These are phyloP conservation scores for Tribonema minus DNA, from an alignment of 108 stramenopile genomes.

Conservation along the genomic window DNA sequence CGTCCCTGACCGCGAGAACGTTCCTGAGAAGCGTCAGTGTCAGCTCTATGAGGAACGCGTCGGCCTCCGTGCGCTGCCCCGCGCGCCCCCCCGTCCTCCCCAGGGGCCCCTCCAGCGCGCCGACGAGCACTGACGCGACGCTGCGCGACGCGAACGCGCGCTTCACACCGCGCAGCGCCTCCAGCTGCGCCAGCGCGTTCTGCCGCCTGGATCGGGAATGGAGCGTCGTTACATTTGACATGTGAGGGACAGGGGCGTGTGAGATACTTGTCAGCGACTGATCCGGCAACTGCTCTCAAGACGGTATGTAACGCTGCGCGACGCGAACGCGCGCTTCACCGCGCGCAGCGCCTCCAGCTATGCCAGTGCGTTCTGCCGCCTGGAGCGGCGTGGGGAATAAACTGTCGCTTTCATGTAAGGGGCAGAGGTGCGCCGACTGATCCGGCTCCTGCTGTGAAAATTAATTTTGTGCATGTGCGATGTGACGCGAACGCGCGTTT, in stretches of 20 bases:
- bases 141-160: conserved; percentile 35
- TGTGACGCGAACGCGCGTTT: conserved; percentile 40
- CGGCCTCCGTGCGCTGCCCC: conserved; percentile 31
- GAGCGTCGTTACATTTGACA: no score
- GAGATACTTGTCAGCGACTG: no score
- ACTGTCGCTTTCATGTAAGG: no score
- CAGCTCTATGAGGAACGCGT: conserved; percentile 41
- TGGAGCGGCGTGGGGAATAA: no score
- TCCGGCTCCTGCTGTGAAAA: no score
- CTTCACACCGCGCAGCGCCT: conserved; percentile 31
- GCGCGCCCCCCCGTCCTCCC: conserved; percentile 22
- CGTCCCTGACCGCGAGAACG: conserved; percentile 33
- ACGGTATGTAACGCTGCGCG: no score
- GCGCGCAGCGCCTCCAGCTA: conserved; percentile 29
- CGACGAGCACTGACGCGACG: conserved; percentile 27
- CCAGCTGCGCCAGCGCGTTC: conserved; percentile 35
- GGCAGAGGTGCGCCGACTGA: no score
- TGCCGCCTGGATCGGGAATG: conserved; percentile 13
- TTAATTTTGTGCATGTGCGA: no score
- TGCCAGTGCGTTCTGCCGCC: conserved; percentile 25
- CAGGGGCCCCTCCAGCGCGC: conserved; percentile 43
- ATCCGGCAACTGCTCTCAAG: no score
- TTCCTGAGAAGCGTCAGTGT: conserved; percentile 43
- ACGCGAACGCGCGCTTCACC: conserved; percentile 44
- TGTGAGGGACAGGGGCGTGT: no score